Base-by-base conservation (phyloP, 2,329 filamentous ascomycete genomes). In the Calonectria naviculata region DNA sequence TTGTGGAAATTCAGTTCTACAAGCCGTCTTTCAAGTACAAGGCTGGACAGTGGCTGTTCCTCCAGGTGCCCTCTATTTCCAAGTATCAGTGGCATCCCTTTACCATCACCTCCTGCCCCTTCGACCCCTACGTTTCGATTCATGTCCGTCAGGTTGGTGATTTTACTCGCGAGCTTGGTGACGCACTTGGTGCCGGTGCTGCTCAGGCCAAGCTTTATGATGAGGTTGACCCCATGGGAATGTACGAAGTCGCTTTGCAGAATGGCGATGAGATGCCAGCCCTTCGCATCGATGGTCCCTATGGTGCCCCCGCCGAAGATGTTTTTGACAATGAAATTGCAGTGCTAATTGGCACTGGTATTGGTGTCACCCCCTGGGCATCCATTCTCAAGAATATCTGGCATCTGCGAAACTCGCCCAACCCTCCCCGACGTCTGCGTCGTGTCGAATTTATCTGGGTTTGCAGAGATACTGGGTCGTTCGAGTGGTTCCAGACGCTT, bases 361-460 rank as follows among this genome's bases (percentile, higher is more conserved):
- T 97, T 74, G 94, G 94, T 77, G 94, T 97, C 52, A 97, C 94
- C 9, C 94, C 94, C 1, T 97, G 94, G 94, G 94, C 94, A 1
- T 89, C 93, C 2, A 96, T 97, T 75, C 88, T 97, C 75, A 99
- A 99, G 87, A 98, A 98, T 83, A 98, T 99, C 84, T 99, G 95
- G 94, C 96, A 99, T 83, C 89, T 97, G 79, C 95, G 97, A 73
- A 93, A 97, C 74, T 91, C 93, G 19, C 95, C 96, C 9, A 97
- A 98, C 86, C 94, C 95, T 28, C 95, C 96, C 1, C 92, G 91
- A 61, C 94, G 96, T 80, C 92, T 99, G 56, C 94, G 95, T 71
- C 93, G 97, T 82, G 96, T 99, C 36, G 97, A 99, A 83, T 99
- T 99, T 84, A 97, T 99, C 86, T 99, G 97, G 97, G 93, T 98